Evolutionary conservation across 192 early-diverging fungal genomes (phyloP).

Genomic region (Gigaspora rosea): DNA sequence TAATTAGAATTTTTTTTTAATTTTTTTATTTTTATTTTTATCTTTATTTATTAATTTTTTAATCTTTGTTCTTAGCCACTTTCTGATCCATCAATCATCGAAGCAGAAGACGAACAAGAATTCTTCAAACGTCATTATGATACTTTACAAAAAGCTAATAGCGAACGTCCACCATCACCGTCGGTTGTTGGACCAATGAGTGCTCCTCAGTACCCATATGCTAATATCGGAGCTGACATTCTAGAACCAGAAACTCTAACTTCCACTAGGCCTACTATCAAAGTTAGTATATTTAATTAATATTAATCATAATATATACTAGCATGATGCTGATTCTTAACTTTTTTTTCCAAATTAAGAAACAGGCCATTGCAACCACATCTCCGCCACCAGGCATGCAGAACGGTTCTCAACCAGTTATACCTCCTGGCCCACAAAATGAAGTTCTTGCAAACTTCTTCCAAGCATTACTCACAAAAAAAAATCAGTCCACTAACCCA

Average conservation of each 20-base stretch:
- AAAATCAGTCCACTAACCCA: constrained; percentile 22
- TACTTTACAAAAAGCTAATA: constrained; percentile 62
- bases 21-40: neutral
- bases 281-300: constrained; percentile 31
- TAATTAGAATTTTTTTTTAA: neutral
- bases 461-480: constrained; percentile 77
- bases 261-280: neutral
- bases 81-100: constrained; percentile 62
- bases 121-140: constrained; percentile 83
- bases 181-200: constrained; percentile 57
- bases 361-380: neutral
- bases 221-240: constrained; percentile 8
- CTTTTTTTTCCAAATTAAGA: neutral
- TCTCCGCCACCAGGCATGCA: neutral
- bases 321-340: neutral
- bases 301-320: neutral
- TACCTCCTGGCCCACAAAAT: constrained; percentile 49
- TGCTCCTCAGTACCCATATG: constrained; percentile 35
- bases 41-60: constrained; percentile 12
- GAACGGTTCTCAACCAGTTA: constrained; percentile 33
- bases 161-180: constrained; percentile 39
- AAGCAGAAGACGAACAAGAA: constrained; percentile 84
- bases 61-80: constrained; percentile 51
- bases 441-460: constrained; percentile 90
- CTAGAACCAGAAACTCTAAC: constrained; percentile 10